Conservation (phyloP, 345 rosid species). For the Pugionium cornutum region DNA sequence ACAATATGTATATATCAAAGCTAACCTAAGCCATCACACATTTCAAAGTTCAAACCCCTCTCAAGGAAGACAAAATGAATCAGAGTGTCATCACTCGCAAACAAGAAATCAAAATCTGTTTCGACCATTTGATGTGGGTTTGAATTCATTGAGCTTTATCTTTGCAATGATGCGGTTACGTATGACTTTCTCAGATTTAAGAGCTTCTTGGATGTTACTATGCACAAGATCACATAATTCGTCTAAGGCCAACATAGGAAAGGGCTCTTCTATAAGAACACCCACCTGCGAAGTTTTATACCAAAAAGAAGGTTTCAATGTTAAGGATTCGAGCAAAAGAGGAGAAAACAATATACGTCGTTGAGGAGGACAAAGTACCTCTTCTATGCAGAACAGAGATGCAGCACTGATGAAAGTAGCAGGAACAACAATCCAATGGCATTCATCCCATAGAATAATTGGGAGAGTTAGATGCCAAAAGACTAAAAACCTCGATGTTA, state of each 20-base stretch:
- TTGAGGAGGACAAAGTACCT: conserved; percentile 40
- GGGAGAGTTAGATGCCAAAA: conserved; percentile 97
- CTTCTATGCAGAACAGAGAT: conserved; percentile 97
- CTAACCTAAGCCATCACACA: conserved; percentile 32
- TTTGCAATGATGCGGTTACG: conserved; percentile 51
- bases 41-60: not conserved
- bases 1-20: conserved; percentile 25
- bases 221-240: conserved; percentile 64
- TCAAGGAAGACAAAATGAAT: conserved; percentile 28
- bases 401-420: conserved; percentile 96
- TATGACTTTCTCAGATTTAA: conserved; percentile 55
- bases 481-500: conserved; percentile 92
- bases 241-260: conserved; percentile 85
- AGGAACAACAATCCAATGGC: conserved; percentile 96
- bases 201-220: conserved; percentile 65
- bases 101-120: conserved; percentile 42
- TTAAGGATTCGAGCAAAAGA: not conserved
- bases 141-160: conserved; percentile 45
- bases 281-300: conserved; percentile 67
- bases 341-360: not conserved
- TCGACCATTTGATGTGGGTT: conserved; percentile 69
- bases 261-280: conserved; percentile 94
- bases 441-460: conserved; percentile 91
- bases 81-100: not conserved
- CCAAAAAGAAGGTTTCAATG: not conserved